A percentile compares a stretch with the other conserved stretches of the same genome.
Evolutionary conservation across 1,284 basidiomycete genomes (phyloP).

Genomic region (Phellopilus nigrolimitatus): DNA sequence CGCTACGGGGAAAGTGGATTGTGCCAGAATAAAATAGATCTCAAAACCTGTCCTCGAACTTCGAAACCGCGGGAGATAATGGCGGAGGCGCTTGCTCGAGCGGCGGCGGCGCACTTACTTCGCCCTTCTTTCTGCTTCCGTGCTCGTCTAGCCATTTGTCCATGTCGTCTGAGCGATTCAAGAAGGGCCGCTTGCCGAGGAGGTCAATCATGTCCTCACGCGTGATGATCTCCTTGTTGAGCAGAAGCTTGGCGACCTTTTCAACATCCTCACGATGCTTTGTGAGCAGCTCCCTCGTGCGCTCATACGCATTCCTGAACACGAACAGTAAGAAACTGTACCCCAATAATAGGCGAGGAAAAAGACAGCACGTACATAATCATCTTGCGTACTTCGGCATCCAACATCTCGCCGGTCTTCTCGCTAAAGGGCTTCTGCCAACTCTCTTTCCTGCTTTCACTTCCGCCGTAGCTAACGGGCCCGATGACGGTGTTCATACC

Average conservation of each 20-base stretch:
- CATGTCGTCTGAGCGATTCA: constrained; percentile 80
- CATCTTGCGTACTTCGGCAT: constrained; percentile 92
- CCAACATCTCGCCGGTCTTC: constrained; percentile 92
- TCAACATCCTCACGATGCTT: constrained; percentile 87
- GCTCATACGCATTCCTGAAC: constrained; percentile 69
- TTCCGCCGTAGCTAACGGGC: constrained; percentile 91
- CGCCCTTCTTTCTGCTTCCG: constrained; percentile 39
- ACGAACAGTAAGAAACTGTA: neutral
- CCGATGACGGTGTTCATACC: constrained; percentile 96
- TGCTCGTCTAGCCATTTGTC: constrained; percentile 88
- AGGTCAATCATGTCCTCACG: constrained; percentile 87
- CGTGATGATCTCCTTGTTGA: constrained; percentile 95
- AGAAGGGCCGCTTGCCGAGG: constrained; percentile 83
- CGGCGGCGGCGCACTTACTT: constrained; percentile 18
- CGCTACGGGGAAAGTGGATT: neutral
- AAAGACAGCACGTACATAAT: constrained; percentile 53
- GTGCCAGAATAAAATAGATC: neutral
- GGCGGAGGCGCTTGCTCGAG: constrained; percentile 12
- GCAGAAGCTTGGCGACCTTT: constrained; percentile 86
- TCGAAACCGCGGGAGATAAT: constrained; percentile 11
- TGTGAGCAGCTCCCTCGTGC: constrained; percentile 80
- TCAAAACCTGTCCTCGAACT: constrained; percentile 9
- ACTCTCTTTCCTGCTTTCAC: constrained; percentile 76
- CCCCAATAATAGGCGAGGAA: neutral
- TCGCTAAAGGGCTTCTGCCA: constrained; percentile 99